Evolutionary conservation across 2,329 filamentous ascomycete genomes (phyloP), one percentile per base, ranked within the genome.

Genomic region (Mycogone perniciosa): DNA sequence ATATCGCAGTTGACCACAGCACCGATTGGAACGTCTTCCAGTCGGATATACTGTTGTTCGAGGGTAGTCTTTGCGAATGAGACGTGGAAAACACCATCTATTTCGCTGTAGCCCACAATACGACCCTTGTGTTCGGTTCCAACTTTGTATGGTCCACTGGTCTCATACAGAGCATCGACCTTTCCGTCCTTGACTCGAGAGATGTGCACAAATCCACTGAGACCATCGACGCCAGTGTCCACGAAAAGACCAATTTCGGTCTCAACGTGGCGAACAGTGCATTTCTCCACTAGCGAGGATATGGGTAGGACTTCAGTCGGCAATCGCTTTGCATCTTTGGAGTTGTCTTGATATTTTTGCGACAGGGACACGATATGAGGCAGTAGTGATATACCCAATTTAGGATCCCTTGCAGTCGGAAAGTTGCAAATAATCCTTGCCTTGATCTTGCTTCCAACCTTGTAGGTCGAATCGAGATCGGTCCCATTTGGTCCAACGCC

Each of bases 151-250:
- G 85, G 78, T 0, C 93, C 93, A 13, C 82, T 84, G 4, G 82
- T 76, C 56, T 89, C 82, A 10, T 88, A 88, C 5, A 99, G 75
- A 1, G 81, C 81, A 56, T 97, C 93, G 48, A 96, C 80, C 66
- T 93, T 95, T 58, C 86, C 85, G 65, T 99, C 92, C 53, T 92
- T 87, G 54, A 99, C 80, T 56, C 88, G 82, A 1, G 93, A 99
- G 57, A 99, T 95, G 67, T 99, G 93, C 26, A 95, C 90, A 62
- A 96, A 99, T 7, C 89, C 89, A n/a, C 81, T 75, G 3, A 92
- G 74, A 31, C 84, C 89, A 4, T 67, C 56, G 11, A 71, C 57
- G 2, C 84, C 84, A 37, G 90, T 70, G 57, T 87, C 81, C 6
- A 90, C 77, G 61, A 95, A 96, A 2, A 96, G 75, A 48, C 93